These are phyloP conservation scores for Kwoniella botswanensis DNA, from an alignment of 768 basidiomycete genomes.

Conservation along the genomic window DNA sequence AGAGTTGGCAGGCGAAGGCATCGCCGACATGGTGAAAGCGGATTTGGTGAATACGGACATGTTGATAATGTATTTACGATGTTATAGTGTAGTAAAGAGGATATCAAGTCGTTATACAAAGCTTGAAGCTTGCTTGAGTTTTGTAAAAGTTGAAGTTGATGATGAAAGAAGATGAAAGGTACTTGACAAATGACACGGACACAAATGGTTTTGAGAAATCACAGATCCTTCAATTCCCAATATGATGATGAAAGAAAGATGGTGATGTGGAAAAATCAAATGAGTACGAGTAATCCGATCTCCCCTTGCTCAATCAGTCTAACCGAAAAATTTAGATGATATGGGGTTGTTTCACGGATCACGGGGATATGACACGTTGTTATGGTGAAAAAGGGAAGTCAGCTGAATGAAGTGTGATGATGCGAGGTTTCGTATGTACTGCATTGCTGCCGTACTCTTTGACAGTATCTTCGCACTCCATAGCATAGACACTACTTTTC, in stretches of 20 bases:
- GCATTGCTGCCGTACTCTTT: too few species aligned
- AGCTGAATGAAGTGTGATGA: neutral
- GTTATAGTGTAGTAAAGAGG: constrained; percentile 5
- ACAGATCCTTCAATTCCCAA: neutral
- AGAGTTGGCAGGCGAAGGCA: constrained; percentile 44
- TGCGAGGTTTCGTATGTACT: too few species aligned
- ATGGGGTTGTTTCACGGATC: neutral
- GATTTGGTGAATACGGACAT: constrained; percentile 58
- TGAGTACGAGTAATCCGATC: neutral
- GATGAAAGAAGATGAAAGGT: constrained; percentile 4
- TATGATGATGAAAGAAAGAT: neutral
- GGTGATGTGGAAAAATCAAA: neutral
- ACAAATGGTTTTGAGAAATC: constrained; percentile 1
- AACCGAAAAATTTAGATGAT: neutral
- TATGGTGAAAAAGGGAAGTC: neutral
- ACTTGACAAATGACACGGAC: neutral
- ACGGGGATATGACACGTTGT: neutral
- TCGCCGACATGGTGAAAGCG: constrained; percentile 55
- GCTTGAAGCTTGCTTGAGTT: neutral
- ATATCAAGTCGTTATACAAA: neutral
- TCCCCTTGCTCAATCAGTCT: neutral
- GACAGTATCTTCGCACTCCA: constrained; percentile 2
- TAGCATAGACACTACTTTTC: neutral
- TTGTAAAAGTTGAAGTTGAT: constrained; percentile 2
- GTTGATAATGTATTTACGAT: constrained; percentile 21